Evolutionary conservation across 768 basidiomycete genomes (phyloP), one percentile per base, ranked within the genome.

Genomic region (Leccinum ochraceum): DNA sequence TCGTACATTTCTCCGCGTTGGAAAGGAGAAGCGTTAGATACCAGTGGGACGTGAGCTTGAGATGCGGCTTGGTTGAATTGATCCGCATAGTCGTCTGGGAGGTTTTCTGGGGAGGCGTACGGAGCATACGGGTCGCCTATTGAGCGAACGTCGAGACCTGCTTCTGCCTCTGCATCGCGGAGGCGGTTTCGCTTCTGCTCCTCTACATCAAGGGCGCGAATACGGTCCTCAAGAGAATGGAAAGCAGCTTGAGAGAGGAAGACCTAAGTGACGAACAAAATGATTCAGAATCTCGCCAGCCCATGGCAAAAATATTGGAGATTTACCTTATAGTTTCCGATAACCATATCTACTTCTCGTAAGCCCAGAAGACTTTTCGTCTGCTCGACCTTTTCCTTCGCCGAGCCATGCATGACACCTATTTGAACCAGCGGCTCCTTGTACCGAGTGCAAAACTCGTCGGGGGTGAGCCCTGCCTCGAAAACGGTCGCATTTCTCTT

Each of bases 241-340:
- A 98, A 98, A 0, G 92, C 90, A 0, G 69, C 63, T 67, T 95
- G 94, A 0, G 89, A 90, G 3, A 99, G 76, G 82, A 93, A 98
- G 50, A 95, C 88, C 95, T 97, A 64, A 0, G 8, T 13, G 2
- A 56, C 3, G n/a, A 53, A 51, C 56, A 59, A 39, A 53, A n/a
- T 1, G 1, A 13, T 60, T 44, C 22, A 66, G 56, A 55, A 59
- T 60, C 52, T 54, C 61, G 52, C 54, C 17, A 24, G 14, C 9
- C 4, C 7, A 1, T 3, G 13, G 52, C 20, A 36, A 20, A 49
- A n/a, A 53, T 2, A 24, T n/a, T 28, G 1, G 2, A 36, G 11
- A n/a, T 7, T 58, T 63, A 95, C 96, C 85, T 94, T 95, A 66
- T 84, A 86, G 60, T 86, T 83, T 0, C 97, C 95, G 3, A 95